Base-by-base conservation (phyloP, 164 flowering plant species). In the Litsea cubeba region DNA sequence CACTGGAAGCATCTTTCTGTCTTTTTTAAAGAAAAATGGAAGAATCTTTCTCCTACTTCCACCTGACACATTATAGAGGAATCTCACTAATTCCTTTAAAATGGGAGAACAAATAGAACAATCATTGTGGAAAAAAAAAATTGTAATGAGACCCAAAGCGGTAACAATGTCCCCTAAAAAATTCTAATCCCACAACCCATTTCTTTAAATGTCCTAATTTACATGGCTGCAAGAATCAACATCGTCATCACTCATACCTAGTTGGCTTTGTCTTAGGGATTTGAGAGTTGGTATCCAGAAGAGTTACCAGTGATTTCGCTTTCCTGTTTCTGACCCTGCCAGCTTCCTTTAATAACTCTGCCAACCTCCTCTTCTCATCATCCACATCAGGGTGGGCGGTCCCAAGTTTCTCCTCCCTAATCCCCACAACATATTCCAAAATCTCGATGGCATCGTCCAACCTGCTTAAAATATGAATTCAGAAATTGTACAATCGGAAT, bases 391-490 rank as follows among this genome's bases (percentile, higher is more conserved):
- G 91, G 75, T 89, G 85, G 32, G 95, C 97, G n/a, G 97, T 92
- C 80, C 95, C 97, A 25, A 92, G 92, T 80, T 92, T 92, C 81
- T 91, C 94, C 81, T 91, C 97, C 75, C 97, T 88, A 82, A 87
- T 83, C 65, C 84, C 88, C 64, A 90, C 91, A 50, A 90, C 90
- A 81, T 82, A 72, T 77, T 90, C 97, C 82, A 92, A 77, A 12
- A 91, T 75, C 70, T 87, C 88, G 35, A 92, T 92, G 30, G 95
- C 97, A 77, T 91, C 95, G 74, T 89, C 92, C 87, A 87, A 81
- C 88, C 97, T 92, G 86, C 7, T 12, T 62, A 54, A 69, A 25
- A 73, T 67, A 35, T 15, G 5, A 70, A 78, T 15, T 23, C 32
- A 69, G 26, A 69, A 12, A 49, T 49, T 12, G 28, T 66, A 66